Evolutionary conservation across 2,329 filamentous ascomycete species (phyloP), one percentile per base, ranked within the genome.

Genomic region (Ophiocordyceps camponoti-saundersi): DNA sequence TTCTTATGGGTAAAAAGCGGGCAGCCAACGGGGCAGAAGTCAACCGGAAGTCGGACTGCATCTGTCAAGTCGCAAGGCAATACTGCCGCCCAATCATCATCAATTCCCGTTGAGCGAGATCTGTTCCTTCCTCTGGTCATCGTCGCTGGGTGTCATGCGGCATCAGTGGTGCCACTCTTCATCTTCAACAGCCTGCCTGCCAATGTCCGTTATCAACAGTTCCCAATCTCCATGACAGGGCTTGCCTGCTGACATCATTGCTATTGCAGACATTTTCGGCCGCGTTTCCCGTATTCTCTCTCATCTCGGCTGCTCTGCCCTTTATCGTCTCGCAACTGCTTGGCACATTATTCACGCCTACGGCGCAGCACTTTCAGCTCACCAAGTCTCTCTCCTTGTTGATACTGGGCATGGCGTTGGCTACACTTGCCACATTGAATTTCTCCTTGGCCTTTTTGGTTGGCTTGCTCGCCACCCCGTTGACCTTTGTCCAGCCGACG

Each of bases 381-480:
- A 79, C 88, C 52, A 89, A 93, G 60, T 92, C 83, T 48, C 88
- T 96, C 68, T 94, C 88, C 6, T 77, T 96, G n/a, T 78, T 98
- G 13, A 71, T 94, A 11, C 76, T 96, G 0, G 92, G 92, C 56
- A 85, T 95, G 69, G 89, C 87, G 56, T 79, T 98, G 52, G 89
- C 89, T 13, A 83, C 89, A 1, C 81, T 98, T 13, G 90, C 92
- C 2, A 98, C 90, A 0, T 76, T 98, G 46, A 98, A 98, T 65
- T 98, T 98, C 70, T 88, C 84, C 3, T 79, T 95, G 15, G 81
- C 87, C 44, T 82, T 96, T 59, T 70, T 95, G 36, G 71, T 95
- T 45, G 92, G 92, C 36, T 67, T 96, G 2, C 67, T 90, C 43
- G 79, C 85, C 42, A 69, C 77, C 3, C 90, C 90, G 0, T 69